Evolutionary conservation across 257 asterid species (phyloP).

Genomic region (Solanum okadae): DNA sequence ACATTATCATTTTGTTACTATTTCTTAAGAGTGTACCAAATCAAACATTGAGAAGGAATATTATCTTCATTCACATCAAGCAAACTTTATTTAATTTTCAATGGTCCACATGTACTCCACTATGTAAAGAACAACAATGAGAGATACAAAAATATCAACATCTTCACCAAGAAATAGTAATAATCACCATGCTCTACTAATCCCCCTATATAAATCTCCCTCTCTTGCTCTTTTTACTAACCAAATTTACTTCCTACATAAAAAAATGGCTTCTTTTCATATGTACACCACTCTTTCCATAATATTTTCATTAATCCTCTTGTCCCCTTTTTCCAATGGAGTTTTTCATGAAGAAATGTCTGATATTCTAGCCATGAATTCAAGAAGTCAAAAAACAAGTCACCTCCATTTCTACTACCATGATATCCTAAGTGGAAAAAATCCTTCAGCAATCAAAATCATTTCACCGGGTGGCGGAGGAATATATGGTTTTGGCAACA

Average conservation of each 20-base stretch:
- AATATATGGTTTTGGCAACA: slow-evolving; percentile 22
- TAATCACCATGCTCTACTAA: not conserved
- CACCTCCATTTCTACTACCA: slow-evolving; percentile 62
- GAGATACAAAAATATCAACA: not conserved
- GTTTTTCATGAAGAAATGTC: slow-evolving; percentile 20
- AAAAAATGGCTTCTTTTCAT: slow-evolving; percentile 11
- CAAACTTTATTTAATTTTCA: not conserved
- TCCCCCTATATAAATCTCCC: not conserved
- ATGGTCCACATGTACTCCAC: not conserved
- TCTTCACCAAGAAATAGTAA: not conserved
- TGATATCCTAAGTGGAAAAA: slow-evolving; percentile 31
- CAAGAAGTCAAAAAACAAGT: slow-evolving; percentile 6
- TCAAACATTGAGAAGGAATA: not conserved
- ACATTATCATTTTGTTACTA: not conserved
- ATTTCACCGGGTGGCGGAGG: slow-evolving; percentile 8
- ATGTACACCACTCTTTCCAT: slow-evolving; percentile 6
- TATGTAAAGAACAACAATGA: not conserved
- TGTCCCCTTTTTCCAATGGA: not conserved
- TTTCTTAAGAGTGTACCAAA: not conserved
- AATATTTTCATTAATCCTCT: not conserved
- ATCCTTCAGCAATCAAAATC: slow-evolving; percentile 26
- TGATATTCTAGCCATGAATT: not conserved
- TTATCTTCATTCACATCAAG: not conserved
- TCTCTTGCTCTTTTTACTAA: not conserved
- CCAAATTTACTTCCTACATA: not conserved